Percentiles rank a stretch among this genome's conserved stretches.
phyloP scores from a whole-genome alignment of 352 stramenopile genomes.

The Phytopythium litorale region DNA sequence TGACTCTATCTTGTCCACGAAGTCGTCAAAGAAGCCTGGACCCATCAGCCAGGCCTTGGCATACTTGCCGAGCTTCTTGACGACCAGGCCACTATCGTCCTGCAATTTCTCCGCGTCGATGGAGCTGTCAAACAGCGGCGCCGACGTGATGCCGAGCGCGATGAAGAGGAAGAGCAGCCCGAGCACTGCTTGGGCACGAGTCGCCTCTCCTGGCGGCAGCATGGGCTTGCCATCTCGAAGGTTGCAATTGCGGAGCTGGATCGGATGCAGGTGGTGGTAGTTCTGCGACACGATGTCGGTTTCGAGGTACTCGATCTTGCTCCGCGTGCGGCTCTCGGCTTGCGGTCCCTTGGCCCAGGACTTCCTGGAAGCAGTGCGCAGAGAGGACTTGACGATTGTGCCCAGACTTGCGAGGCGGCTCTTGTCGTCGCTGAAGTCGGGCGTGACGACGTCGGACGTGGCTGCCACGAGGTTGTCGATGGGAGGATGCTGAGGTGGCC shows the following conservation, averaged over 20 bases:
- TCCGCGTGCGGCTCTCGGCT: conserved; percentile 1
- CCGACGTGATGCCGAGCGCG: conserved; percentile 23
- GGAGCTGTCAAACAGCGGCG: conserved; percentile 26
- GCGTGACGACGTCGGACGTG: background rate
- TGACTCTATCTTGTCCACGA: conserved; percentile 18
- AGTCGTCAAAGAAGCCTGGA: conserved; percentile 18
- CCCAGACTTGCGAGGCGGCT: conserved; percentile 4
- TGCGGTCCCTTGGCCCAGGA: background rate
- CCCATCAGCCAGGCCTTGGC: conserved; percentile 29
- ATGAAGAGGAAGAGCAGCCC: conserved; percentile 28
- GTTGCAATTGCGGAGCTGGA: conserved; percentile 8
- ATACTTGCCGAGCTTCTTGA: conserved; percentile 37
- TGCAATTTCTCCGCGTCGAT: conserved; percentile 29
- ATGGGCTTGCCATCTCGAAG: conserved; percentile 2
- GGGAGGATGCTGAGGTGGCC: too few species aligned
- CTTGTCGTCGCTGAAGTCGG: conserved; percentile 22
- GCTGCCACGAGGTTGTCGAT: background rate
- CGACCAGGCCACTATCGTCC: conserved; percentile 18
- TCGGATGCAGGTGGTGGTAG: conserved; percentile 13
- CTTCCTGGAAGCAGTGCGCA: conserved; percentile 4
- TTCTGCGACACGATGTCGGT: conserved; percentile 22
- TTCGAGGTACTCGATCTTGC: conserved; percentile 16
- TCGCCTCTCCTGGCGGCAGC: conserved; percentile 13
- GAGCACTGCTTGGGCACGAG: conserved; percentile 11
- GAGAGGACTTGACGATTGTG: conserved; percentile 25